These are phyloP conservation scores for Mortierella sp. DNA, from an alignment of 371 early-diverging fungal species.

Conservation along the genomic window DNA sequence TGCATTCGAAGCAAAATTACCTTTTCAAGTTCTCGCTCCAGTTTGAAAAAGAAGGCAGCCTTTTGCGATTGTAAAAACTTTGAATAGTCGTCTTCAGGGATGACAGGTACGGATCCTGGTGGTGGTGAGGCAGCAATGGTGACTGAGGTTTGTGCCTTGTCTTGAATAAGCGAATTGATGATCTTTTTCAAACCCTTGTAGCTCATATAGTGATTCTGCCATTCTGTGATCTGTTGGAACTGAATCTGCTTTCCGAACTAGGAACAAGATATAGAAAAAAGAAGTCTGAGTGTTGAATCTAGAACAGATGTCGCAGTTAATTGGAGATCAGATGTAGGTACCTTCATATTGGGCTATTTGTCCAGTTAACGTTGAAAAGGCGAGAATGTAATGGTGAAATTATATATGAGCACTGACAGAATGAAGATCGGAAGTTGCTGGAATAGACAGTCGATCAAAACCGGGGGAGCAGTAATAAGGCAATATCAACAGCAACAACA, in stretches of 20 bases:
- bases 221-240: slow-evolving; percentile 90
- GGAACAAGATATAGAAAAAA: slow-evolving; percentile 6
- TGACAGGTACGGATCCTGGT: slow-evolving; percentile 41
- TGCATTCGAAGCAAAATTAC: slow-evolving; percentile 47
- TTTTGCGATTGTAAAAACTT: slow-evolving; percentile 77
- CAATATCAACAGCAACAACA: background rate
- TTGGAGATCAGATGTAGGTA: background rate
- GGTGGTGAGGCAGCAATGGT: slow-evolving; percentile 59
- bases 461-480: background rate
- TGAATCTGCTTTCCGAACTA: slow-evolving; percentile 98
- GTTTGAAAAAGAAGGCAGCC: slow-evolving; percentile 85
- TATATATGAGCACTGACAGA: background rate
- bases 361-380: slow-evolving; percentile 40
- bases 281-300: background rate
- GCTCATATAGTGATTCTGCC: slow-evolving; percentile 93
- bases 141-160: slow-evolving; percentile 56
- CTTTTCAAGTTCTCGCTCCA: slow-evolving; percentile 88
- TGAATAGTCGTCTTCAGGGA: slow-evolving; percentile 66
- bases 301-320: too few relatives aligned
- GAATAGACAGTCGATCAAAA: background rate
- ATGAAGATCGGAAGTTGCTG: background rate
- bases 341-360: slow-evolving; percentile 18
- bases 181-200: slow-evolving; percentile 97
- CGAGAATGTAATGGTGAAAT: slow-evolving; percentile 6
- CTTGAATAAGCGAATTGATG: slow-evolving; percentile 78